Evolutionary conservation across 2,329 filamentous ascomycete species (phyloP).

Genomic region (Trichoderma brevicompactum): DNA sequence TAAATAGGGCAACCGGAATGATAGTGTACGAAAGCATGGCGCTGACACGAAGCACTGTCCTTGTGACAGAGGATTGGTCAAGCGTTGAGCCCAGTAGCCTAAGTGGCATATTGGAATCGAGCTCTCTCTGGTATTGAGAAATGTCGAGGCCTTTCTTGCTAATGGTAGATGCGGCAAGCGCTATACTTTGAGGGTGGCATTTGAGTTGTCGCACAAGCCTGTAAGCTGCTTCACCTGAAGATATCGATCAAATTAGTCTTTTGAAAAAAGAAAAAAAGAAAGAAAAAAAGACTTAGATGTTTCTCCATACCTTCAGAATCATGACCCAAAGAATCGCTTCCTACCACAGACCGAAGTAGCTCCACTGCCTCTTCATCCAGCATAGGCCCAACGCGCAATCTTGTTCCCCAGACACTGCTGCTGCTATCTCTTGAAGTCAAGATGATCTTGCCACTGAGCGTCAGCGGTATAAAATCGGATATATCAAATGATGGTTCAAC

Average conservation of each 20-base stretch:
- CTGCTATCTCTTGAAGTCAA: constrained; percentile 35
- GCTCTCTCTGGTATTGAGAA: constrained; percentile 30
- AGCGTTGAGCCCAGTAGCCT: constrained; percentile 33
- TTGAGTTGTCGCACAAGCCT: constrained; percentile 31
- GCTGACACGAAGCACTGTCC: constrained; percentile 35
- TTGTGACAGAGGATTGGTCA: constrained; percentile 35
- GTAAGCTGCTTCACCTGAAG: constrained; percentile 32
- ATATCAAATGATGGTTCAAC: constrained; percentile 36
- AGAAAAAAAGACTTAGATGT: not conserved
- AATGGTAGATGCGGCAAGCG: constrained; percentile 34
- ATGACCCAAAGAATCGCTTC: constrained; percentile 14
- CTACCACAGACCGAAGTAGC: constrained; percentile 30
- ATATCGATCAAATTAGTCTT: not conserved
- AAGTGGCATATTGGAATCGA: constrained; percentile 28
- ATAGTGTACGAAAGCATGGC: constrained; percentile 35
- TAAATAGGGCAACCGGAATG: constrained; percentile 35
- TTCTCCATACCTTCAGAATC: constrained; percentile 29
- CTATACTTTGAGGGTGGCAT: constrained; percentile 34
- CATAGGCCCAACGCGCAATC: constrained; percentile 34
- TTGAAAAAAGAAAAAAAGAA: too few species aligned
- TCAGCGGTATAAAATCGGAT: constrained; percentile 36
- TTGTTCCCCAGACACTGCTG: constrained; percentile 34
- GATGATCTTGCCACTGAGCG: constrained; percentile 35
- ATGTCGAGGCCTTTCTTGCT: constrained; percentile 31
- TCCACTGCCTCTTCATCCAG: constrained; percentile 32